Conservation (phyloP, 1,284 basidiomycete genomes). For the Malassezia equina region DNA sequence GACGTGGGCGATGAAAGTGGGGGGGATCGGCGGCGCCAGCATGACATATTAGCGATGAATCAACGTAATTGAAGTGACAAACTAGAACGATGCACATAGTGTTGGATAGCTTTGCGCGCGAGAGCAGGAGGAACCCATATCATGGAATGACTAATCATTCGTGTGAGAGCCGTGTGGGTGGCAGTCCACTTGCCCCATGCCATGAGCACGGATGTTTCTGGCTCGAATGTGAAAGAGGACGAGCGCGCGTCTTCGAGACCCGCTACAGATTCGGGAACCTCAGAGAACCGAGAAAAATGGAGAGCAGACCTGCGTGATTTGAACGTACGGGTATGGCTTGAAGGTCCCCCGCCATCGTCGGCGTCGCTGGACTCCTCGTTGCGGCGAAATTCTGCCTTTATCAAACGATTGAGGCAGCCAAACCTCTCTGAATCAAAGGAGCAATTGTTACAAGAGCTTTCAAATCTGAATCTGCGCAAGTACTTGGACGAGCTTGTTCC, state of each 20-base stretch:
- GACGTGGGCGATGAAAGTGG: neutral
- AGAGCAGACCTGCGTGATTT: conserved; percentile 22
- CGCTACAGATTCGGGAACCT: neutral
- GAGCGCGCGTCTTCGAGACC: neutral
- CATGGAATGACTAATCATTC: neutral
- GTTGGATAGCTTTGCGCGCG: neutral
- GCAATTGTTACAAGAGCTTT: conserved; percentile 60
- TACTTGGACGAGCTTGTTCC: conserved; percentile 89
- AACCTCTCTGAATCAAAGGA: conserved; percentile 49
- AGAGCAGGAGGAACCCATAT: neutral
- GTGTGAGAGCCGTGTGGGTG: neutral
- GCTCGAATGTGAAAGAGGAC: conserved; percentile 3
- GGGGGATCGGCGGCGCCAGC: neutral
- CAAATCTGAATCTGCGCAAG: conserved; percentile 78
- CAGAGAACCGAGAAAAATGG: conserved; percentile 26
- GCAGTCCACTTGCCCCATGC: neutral
- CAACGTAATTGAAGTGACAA: neutral
- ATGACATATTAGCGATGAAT: neutral
- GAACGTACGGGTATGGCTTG: conserved; percentile 26
- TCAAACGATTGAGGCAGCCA: conserved; percentile 38
- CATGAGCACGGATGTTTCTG: conserved; percentile 1
- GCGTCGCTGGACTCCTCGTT: conserved; percentile 37
- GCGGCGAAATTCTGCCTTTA: conserved; percentile 44
- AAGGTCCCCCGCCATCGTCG: conserved; percentile 17
- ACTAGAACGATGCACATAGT: neutral